Evolutionary conservation across 345 rosid species (phyloP).

Genomic region (Gossypium bickii): DNA sequence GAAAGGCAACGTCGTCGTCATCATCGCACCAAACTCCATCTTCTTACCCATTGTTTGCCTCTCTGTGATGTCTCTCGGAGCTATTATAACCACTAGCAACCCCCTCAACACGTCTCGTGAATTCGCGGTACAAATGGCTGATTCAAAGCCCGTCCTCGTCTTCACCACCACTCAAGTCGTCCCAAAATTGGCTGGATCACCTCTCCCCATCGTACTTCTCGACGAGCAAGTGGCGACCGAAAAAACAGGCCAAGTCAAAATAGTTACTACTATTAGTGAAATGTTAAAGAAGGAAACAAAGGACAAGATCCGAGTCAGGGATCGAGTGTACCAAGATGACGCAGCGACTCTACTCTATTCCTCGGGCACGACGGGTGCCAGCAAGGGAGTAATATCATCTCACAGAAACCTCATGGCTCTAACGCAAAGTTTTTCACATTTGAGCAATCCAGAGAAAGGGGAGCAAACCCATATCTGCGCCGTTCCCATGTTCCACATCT

Average conservation of each 20-base stretch:
- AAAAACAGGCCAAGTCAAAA: conserved; percentile 16
- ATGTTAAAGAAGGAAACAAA: conserved; percentile 43
- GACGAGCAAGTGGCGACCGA: conserved; percentile 22
- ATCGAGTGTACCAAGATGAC: conserved; percentile 66
- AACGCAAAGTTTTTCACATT: conserved; percentile 38
- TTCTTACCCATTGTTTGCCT: conserved; percentile 86
- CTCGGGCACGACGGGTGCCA: conserved; percentile 86
- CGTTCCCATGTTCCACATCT: conserved; percentile 88
- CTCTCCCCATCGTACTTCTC: conserved; percentile 55
- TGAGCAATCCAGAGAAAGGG: conserved; percentile 31
- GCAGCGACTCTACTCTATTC: conserved; percentile 83
- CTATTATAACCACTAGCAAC: conserved; percentile 78
- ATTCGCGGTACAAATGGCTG: conserved; percentile 54
- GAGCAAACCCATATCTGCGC: conserved; percentile 63
- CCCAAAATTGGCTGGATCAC: conserved; percentile 46
- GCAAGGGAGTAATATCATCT: conserved; percentile 78
- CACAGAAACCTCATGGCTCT: conserved; percentile 67
- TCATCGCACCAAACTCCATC: conserved; percentile 87
- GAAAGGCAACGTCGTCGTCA: conserved; percentile 74
- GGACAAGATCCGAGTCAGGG: conserved; percentile 35
- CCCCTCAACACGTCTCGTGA: conserved; percentile 75
- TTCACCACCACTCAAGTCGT: conserved; percentile 56
- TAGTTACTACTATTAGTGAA: conserved; percentile 39
- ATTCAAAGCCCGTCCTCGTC: conserved; percentile 66
- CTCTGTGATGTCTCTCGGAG: conserved; percentile 92